phyloP scores from a whole-genome alignment of 2,329 filamentous ascomycete genomes.

The Penicillium fuscoglaucum region DNA sequence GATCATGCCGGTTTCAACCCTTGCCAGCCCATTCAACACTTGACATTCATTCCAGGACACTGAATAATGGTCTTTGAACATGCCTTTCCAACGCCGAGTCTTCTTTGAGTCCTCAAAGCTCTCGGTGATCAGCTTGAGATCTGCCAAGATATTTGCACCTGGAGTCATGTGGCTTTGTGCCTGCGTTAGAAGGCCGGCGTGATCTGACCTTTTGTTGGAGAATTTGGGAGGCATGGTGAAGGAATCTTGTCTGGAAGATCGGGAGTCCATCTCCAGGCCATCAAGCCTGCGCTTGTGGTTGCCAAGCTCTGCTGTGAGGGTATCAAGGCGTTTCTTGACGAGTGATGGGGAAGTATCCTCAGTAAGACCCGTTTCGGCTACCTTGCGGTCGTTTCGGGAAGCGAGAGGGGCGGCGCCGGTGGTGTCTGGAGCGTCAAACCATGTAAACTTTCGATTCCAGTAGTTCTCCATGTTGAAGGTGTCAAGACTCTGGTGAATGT shows the following conservation, averaged over 20 bases:
- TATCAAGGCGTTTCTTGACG: not conserved
- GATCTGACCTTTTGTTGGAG: not conserved
- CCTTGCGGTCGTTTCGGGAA: not conserved
- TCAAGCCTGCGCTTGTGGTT: not conserved
- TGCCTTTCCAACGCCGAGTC: not conserved
- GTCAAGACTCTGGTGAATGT: not conserved
- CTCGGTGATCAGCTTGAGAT: not conserved
- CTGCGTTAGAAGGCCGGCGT: not conserved
- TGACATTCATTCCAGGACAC: not conserved
- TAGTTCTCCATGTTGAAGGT: not conserved
- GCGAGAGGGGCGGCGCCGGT: not conserved
- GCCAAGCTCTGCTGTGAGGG: not conserved
- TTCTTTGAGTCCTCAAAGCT: not conserved
- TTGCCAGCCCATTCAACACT: not conserved
- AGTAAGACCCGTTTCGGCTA: not conserved
- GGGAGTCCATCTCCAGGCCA: not conserved
- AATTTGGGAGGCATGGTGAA: not conserved
- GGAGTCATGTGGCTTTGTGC: not conserved
- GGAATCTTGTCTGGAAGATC: not conserved
- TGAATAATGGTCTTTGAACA: not conserved
- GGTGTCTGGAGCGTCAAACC: not conserved
- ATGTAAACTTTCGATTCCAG: not conserved
- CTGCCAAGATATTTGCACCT: not conserved
- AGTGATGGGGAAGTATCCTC: not conserved
- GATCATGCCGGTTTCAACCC: not conserved